Base-by-base conservation (phyloP, 2,329 filamentous ascomycete genomes). In the Colletotrichum acutatum region DNA sequence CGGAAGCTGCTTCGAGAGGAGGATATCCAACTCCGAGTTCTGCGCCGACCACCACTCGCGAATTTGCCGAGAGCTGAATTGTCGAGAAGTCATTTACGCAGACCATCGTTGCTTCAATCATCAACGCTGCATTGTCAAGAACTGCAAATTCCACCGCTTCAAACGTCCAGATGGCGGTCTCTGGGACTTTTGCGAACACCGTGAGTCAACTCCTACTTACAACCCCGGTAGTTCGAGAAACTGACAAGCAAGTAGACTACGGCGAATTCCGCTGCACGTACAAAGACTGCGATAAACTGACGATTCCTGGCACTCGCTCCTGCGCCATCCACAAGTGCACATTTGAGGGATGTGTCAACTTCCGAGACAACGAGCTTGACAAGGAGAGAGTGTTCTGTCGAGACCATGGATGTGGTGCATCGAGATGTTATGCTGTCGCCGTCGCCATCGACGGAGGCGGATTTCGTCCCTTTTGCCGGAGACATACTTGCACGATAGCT, bases 261-360 rank as follows among this genome's bases (percentile, higher is more conserved):
- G 11, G 12, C 14, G 61, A 73, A 19, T 26, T 37, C 5, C 49
- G 60, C 16, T 73, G 71, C 49, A 57, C 58, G 1, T 65, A 60
- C 56, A 73, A 73, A 24, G 67, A 26, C 34, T 73, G 71, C 56
- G 32, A 37, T 0, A 66, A 24, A 2, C 2, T 57, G 5, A 71
- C 54, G n/a, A 34, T 73, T 1, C n/a, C 56, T 3, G 68, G 63
- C 12, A 22, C 42, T 6, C 26, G 34, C 14, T 52, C 32, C n/a
- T 73, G 71, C 14, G 26, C 52, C 3, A 19, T 30, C 3, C 71
- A 73, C 6, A 73, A 73, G 24, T 73, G 71, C 49, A 73, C 71
- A 2, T 73, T 65, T 19, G 71, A 73, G 11, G 71, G 71, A 12
- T 73, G 71, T 30, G 6, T 42, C 0, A 73, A 56, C 26, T 70